Conservation (phyloP, 1,139 yeast species). For the Pichia sp. region DNA sequence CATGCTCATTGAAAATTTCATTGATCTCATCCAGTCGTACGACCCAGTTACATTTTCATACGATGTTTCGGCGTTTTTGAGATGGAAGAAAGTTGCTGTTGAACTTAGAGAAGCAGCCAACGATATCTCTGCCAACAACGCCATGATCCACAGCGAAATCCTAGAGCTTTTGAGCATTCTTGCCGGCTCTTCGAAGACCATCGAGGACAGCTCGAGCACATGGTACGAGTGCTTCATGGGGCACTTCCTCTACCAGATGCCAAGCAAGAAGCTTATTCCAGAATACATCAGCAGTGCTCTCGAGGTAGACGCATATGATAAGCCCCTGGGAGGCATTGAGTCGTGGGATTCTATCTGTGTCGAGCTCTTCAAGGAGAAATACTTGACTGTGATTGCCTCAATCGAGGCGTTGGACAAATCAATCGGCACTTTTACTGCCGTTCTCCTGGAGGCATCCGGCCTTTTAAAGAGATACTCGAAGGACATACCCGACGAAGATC, state of each 20-base stretch:
- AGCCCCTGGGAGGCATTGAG: constrained; percentile 26
- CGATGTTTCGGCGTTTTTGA: constrained; percentile 42
- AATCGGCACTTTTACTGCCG: constrained; percentile 64
- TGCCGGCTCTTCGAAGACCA: constrained; percentile 54
- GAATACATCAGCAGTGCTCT: constrained; percentile 39
- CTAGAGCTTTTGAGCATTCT: constrained; percentile 43
- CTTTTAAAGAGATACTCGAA: constrained; percentile 45
- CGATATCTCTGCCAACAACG: constrained; percentile 26
- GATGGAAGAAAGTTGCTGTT: constrained; percentile 51
- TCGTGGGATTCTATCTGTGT: constrained; percentile 61
- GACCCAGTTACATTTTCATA: constrained; percentile 37
- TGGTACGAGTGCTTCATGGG: constrained; percentile 77
- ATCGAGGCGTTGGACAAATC: constrained; percentile 62
- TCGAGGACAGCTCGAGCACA: constrained; percentile 44
- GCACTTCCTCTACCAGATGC: constrained; percentile 59
- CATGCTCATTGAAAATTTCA: constrained; percentile 44
- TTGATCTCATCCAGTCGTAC: constrained; percentile 39
- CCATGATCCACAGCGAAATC: constrained; percentile 39
- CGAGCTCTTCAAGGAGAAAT: constrained; percentile 55
- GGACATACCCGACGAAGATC: constrained; percentile 9
- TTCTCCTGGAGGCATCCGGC: constrained; percentile 63
- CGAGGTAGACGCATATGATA: constrained; percentile 12
- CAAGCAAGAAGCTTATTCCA: constrained; percentile 40
- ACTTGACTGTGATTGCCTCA: constrained; percentile 55
- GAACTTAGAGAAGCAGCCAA: constrained; percentile 44